These are phyloP conservation scores for Solanum aculeatissimum DNA, from an alignment of 305 asterid genomes.

Conservation along the genomic window DNA sequence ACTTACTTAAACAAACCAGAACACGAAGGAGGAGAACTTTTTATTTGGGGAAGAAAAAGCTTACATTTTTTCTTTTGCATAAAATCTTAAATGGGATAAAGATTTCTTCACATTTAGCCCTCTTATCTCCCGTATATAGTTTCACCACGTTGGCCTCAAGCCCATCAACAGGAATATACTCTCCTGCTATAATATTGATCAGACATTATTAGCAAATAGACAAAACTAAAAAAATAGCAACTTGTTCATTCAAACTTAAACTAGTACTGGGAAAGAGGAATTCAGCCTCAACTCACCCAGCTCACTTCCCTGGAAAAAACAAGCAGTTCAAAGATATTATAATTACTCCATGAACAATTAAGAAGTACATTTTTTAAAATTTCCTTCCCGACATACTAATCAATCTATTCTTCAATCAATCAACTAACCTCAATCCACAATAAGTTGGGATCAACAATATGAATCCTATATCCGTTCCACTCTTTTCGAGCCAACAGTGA, in stretches of 20 bases:
- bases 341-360: not conserved
- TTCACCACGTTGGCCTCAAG: conserved; percentile 48
- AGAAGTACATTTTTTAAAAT: not conserved
- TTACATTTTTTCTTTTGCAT: conserved; percentile 34
- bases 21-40: not conserved
- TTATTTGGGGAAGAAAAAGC: not conserved
- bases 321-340: not conserved
- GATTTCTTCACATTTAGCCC: conserved; percentile 41
- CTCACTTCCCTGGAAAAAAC: not conserved
- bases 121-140: conserved; percentile 42
- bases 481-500: not conserved
- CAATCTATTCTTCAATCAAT: not conserved
- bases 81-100: conserved; percentile 34
- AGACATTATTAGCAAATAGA: not conserved
- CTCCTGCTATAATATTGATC: conserved; percentile 47
- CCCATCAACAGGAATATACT: conserved; percentile 36
- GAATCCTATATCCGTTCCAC: not conserved
- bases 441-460: not conserved
- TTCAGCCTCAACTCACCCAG: not conserved
- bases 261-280: not conserved
- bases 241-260: not conserved
- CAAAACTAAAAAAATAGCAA: not conserved
- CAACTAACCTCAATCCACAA: not conserved
- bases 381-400: not conserved
- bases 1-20: not conserved